Base-by-base conservation (phyloP, 2,329 filamentous ascomycete species). In the Trichocomaceae sp. region DNA sequence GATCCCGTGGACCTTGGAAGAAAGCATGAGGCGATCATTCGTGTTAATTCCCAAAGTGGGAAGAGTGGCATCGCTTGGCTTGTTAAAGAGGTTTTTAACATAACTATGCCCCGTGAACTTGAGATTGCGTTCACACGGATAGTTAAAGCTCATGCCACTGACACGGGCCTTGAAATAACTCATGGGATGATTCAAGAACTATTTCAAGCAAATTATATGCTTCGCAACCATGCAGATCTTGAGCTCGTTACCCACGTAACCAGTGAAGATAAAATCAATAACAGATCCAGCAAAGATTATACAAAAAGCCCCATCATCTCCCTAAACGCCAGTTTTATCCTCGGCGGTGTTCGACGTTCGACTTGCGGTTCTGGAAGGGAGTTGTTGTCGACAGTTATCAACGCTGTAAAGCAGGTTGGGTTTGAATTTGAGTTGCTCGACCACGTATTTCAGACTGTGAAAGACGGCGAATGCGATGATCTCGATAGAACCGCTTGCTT, bases 31-130 rank as follows among this genome's bases (percentile, higher is more conserved):
- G 92, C 92, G 57, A 87, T 97, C 67, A 97, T 97, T 69, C 88
- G 92, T 58, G 91, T 97, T 81, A 99, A 97, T 79, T 95, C 89
- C 17, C 92, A 97, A 71, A 89, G 84, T 63, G 92, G 92, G 60
- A 97, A 99, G 77, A 92, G 92, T 58, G 93, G 93, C 63, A 85
- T 89, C 57, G 91, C 92, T 49, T 97, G 89, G 88, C 88, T 97
- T 68, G 91, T 97, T 68, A 84, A 90, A 69, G 85, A 87, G 63
- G 86, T 90, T 65, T 83, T 97, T 59, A 83, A 92, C 66, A 86
- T 97, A 65, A 92, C 97, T 71, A 83, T 97, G 52, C 92, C 92
- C n/a, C 88, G 93, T 59, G 90, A 90, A 52, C 81, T 97, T 51
- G 92, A 97, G 73, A 81, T 96, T 60, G 90, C 89, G 48, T 97